These are phyloP conservation scores for Peniophora sp. DNA, from an alignment of 1,284 basidiomycete genomes.

Conservation along the genomic window DNA sequence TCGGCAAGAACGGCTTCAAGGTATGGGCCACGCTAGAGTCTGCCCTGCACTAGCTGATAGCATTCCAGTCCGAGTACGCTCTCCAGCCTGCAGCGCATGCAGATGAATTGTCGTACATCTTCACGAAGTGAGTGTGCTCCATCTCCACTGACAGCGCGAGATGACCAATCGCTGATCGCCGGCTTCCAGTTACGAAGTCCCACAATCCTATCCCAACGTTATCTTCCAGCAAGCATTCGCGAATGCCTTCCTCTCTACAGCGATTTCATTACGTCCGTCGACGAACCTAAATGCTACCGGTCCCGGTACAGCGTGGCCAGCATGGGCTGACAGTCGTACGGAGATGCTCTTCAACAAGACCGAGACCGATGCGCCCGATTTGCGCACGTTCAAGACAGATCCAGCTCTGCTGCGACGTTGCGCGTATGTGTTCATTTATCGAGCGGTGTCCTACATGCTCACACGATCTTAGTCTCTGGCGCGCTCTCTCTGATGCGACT, in stretches of 20 bases:
- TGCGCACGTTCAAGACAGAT: not conserved
- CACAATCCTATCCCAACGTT: conserved; percentile 25
- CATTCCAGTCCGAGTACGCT: conserved; percentile 5
- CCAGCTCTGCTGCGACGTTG: conserved; percentile 3
- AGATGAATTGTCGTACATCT: conserved; percentile 13
- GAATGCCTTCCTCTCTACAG: conserved; percentile 31
- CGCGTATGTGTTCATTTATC: not conserved
- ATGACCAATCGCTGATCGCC: not conserved
- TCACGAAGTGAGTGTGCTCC: conserved; percentile 7
- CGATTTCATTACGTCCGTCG: conserved; percentile 22
- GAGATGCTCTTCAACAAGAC: conserved; percentile 7
- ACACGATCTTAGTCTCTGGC: no score
- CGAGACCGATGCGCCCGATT: not conserved
- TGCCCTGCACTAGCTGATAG: not conserved
- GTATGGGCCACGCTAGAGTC: not conserved
- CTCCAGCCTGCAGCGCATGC: conserved; percentile 5
- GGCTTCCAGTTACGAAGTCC: conserved; percentile 5
- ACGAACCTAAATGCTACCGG: not conserved
- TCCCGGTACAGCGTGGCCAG: conserved; percentile 1
- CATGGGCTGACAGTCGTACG: not conserved
- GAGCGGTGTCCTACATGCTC: no score
- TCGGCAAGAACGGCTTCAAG: conserved; percentile 5
- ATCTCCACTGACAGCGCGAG: not conserved
- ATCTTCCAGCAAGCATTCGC: conserved; percentile 31
- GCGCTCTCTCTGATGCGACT: no score